These are phyloP conservation scores for Sporopachydermia quercuum DNA, from an alignment of 805 yeast genomes.

Conservation along the genomic window DNA sequence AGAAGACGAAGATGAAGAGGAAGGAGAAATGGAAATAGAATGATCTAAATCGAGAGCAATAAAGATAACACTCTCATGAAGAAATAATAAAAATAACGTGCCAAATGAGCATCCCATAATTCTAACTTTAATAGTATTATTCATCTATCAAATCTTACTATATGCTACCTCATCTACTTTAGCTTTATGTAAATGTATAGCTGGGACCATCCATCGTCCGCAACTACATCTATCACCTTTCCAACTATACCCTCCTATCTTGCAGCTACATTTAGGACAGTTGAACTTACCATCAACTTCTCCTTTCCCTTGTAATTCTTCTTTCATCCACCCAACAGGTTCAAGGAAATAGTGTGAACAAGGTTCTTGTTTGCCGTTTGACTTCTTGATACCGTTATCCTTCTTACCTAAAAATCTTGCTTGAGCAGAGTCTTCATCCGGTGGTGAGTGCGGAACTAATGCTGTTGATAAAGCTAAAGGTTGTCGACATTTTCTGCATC, in stretches of 20 bases:
- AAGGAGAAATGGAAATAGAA: too few species aligned
- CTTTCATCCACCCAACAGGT: slow-evolving; percentile 86
- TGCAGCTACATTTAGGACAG: slow-evolving; percentile 75
- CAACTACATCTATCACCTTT: slow-evolving; percentile 89
- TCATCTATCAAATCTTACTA: slow-evolving; percentile 4
- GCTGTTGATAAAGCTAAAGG: slow-evolving; percentile 48
- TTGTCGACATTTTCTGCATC: slow-evolving; percentile 77
- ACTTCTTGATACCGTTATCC: slow-evolving; percentile 43
- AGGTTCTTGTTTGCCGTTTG: slow-evolving; percentile 23
- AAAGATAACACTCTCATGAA: too few species aligned
- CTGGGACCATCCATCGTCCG: slow-evolving; percentile 93
- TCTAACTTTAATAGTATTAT: too few species aligned
- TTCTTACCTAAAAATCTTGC: slow-evolving; percentile 43
- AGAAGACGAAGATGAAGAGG: slow-evolving; percentile 7
- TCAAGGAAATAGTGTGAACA: slow-evolving; percentile 85
- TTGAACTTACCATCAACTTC: slow-evolving; percentile 74
- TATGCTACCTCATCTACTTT: slow-evolving; percentile 53
- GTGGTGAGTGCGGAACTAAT: slow-evolving; percentile 51
- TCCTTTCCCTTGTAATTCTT: slow-evolving; percentile 49
- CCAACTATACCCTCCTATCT: slow-evolving; percentile 91
- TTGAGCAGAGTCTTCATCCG: slow-evolving; percentile 51
- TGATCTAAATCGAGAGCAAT: too few species aligned
- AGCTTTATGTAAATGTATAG: slow-evolving; percentile 64
- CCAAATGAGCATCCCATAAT: too few species aligned
- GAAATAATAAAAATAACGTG: too few species aligned